A percentile compares a stretch with the other conserved stretches of the same genome.
phyloP scores from a whole-genome alignment of 2,329 filamentous ascomycete species.

The Colletotrichum gigasporum region DNA sequence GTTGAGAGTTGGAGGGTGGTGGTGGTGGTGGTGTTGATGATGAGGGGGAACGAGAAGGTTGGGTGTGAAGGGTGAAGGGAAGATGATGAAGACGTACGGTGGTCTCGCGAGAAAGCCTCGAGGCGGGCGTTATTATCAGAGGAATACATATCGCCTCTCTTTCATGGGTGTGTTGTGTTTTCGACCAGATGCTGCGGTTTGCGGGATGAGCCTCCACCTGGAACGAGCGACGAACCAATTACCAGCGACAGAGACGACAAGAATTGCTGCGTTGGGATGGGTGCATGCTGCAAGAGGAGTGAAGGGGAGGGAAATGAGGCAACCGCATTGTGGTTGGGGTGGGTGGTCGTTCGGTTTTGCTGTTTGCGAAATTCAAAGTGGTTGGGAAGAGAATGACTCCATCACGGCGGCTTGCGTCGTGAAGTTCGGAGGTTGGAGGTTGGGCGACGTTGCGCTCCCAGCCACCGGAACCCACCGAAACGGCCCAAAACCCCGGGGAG shows the following conservation, averaged over 20 bases:
- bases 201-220: constrained; percentile 26
- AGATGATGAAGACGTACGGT: constrained; percentile 15
- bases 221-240: constrained; percentile 7
- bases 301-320: not conserved
- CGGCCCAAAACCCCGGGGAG: not conserved
- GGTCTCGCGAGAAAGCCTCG: constrained; percentile 19
- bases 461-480: constrained; percentile 19
- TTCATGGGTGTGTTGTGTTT: constrained; percentile 6
- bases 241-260: not conserved
- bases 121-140: constrained; percentile 5
- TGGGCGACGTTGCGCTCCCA: constrained; percentile 25
- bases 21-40: not conserved
- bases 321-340: constrained; percentile 11
- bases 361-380: constrained; percentile 18
- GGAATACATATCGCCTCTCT: constrained; percentile 25
- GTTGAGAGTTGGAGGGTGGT: constrained; percentile 5
- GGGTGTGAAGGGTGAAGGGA: not conserved
- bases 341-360: constrained; percentile 25
- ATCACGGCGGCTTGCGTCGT: not conserved
- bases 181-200: constrained; percentile 5
- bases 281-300: constrained; percentile 17
- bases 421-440: constrained; percentile 14
- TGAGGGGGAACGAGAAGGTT: not conserved
- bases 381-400: constrained; percentile 13
- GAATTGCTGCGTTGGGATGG: constrained; percentile 13